A percentile compares a stretch with the other conserved stretches of the same genome.
phyloP scores from a whole-genome alignment of 768 basidiomycete genomes.

The Serpula lacrymans region DNA sequence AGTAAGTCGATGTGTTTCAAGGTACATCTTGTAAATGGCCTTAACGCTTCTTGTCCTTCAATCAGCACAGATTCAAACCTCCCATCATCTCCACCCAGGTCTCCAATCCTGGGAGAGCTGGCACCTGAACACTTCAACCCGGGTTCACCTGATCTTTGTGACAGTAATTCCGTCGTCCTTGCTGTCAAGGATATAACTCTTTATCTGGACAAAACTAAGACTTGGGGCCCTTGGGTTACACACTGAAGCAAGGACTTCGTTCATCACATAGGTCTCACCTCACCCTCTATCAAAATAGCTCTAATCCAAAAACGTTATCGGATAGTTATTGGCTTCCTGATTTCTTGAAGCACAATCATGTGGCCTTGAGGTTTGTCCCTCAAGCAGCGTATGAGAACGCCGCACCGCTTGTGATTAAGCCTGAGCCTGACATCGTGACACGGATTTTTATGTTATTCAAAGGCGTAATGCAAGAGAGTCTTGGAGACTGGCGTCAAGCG shows the following conservation, averaged over 20 bases:
- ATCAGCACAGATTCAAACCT: background rate
- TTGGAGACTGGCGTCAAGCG: constrained; percentile 25
- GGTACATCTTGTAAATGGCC: constrained; percentile 26
- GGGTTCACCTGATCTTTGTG: constrained; percentile 11
- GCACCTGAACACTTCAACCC: constrained; percentile 4
- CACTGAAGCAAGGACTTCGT: constrained; percentile 41
- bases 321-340: constrained; percentile 43
- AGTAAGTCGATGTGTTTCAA: constrained; percentile 24
- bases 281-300: background rate
- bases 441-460: constrained; percentile 49
- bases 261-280: constrained; percentile 36
- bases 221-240: constrained; percentile 34
- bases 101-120: background rate
- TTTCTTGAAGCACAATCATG: constrained; percentile 34
- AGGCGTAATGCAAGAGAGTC: constrained; percentile 25
- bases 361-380: constrained; percentile 44
- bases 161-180: constrained; percentile 27
- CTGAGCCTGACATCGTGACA: constrained; percentile 40
- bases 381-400: constrained; percentile 40
- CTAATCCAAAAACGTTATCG: background rate
- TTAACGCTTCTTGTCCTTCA: background rate
- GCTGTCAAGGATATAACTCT: constrained; percentile 22
- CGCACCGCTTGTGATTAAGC: constrained; percentile 35
- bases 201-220: constrained; percentile 36
- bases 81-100: constrained; percentile 1